Percentiles rank a stretch among this genome's conserved stretches.
phyloP scores from a whole-genome alignment of 345 rosid genomes.

The Linum trigynum region DNA sequence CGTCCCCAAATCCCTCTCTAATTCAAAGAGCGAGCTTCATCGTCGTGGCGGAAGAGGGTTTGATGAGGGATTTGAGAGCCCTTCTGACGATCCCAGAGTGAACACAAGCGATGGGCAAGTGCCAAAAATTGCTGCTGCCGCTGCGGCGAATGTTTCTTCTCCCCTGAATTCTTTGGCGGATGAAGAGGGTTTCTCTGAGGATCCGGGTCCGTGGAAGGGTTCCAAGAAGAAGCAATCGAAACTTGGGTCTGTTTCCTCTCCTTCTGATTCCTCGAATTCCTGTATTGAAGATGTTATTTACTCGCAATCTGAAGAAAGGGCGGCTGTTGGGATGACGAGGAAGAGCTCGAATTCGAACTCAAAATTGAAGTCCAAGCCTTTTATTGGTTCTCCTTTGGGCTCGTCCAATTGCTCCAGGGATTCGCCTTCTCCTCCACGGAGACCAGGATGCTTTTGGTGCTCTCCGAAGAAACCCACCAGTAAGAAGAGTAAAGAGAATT shows the following conservation, averaged over 20 bases:
- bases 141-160: conserved; percentile 2
- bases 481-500: conserved; percentile 25
- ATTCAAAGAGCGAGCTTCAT: not conserved
- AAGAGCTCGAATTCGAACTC: conserved; percentile 17
- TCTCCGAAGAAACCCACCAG: conserved; percentile 37
- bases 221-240: conserved; percentile 20
- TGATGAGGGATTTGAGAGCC: not conserved
- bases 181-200: conserved; percentile 13
- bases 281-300: not conserved
- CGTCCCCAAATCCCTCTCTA: not conserved
- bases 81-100: not conserved
- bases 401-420: conserved; percentile 21
- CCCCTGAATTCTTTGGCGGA: conserved; percentile 9
- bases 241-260: conserved; percentile 11
- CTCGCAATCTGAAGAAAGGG: not conserved
- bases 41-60: not conserved
- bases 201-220: conserved; percentile 11
- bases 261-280: conserved; percentile 12
- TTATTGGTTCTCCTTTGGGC: conserved; percentile 13
- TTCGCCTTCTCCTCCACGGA: conserved; percentile 47
- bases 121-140: too few species aligned
- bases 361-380: conserved; percentile 12
- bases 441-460: conserved; percentile 55
- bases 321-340: too few species aligned
- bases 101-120: not conserved